Evolutionary conservation across 225 moss, liverwort and hornwort species (phyloP).

Genomic region (Marchantia polymorpha): DNA sequence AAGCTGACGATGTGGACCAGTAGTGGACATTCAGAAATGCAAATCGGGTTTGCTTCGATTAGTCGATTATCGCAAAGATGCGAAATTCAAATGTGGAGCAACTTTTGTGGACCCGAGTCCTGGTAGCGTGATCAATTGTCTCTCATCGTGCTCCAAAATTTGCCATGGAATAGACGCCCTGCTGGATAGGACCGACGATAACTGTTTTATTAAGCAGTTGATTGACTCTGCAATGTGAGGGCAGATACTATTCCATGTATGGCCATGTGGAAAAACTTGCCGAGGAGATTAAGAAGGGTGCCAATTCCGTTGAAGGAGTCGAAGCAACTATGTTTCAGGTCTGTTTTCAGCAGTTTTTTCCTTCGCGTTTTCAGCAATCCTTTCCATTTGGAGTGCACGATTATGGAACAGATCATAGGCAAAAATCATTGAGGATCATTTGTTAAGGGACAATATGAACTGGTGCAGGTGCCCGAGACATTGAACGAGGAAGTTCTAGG

Average conservation of each 20-base stretch:
- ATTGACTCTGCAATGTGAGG: background rate
- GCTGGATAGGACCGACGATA: too few relatives aligned
- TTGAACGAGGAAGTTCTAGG: conserved; percentile 30
- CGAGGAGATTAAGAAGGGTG: conserved; percentile 43
- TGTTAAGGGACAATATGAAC: background rate
- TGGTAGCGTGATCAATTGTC: too few relatives aligned
- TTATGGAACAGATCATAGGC: background rate
- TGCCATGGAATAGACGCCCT: too few relatives aligned
- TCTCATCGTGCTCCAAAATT: too few relatives aligned
- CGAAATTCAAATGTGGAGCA: too few relatives aligned
- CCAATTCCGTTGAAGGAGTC: conserved; percentile 48
- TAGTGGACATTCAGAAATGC: too few relatives aligned
- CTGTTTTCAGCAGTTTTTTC: background rate
- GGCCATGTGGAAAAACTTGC: conserved; percentile 48
- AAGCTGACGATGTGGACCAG: too few relatives aligned
- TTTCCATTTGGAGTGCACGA: background rate
- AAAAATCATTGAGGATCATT: too few relatives aligned
- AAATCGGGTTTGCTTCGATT: too few relatives aligned
- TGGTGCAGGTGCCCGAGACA: conserved; percentile 43
- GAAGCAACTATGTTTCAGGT: conserved; percentile 54
- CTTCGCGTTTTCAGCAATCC: background rate
- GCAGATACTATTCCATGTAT: conserved; percentile 51
- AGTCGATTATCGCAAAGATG: too few relatives aligned
- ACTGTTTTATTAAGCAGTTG: too few relatives aligned
- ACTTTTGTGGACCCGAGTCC: too few relatives aligned